A percentile compares a stretch with the other conserved stretches of the same genome.
phyloP scores from a whole-genome alignment of 345 rosid genomes.

The Populus tremula region DNA sequence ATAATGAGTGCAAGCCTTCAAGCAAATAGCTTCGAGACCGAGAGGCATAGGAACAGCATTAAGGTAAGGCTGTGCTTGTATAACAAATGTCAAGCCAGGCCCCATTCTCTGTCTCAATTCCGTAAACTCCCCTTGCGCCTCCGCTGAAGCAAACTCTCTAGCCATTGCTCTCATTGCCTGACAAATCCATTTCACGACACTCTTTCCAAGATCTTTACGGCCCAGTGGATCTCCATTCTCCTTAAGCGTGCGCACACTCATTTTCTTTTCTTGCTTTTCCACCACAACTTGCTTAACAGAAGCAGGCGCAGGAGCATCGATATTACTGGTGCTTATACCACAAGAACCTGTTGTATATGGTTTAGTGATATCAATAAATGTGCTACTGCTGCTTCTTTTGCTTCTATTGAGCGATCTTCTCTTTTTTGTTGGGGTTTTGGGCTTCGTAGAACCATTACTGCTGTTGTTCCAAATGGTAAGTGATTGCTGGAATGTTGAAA shows the following conservation, averaged over 20 bases:
- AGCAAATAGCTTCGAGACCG: slow-evolving; percentile 73
- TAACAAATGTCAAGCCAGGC: slow-evolving; percentile 88
- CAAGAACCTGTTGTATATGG: neutral
- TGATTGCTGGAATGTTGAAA: slow-evolving; percentile 11
- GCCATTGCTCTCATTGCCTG: slow-evolving; percentile 91
- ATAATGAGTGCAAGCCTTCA: slow-evolving; percentile 85
- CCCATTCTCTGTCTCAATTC: slow-evolving; percentile 71
- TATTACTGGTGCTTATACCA: neutral
- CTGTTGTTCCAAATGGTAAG: slow-evolving; percentile 28
- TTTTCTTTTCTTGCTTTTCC: slow-evolving; percentile 18
- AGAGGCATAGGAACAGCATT: slow-evolving; percentile 82
- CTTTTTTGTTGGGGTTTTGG: slow-evolving; percentile 33
- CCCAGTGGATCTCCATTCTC: slow-evolving; percentile 92
- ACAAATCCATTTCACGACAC: slow-evolving; percentile 73
- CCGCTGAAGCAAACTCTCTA: slow-evolving; percentile 63
- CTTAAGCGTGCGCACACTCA: slow-evolving; percentile 37
- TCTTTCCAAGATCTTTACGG: slow-evolving; percentile 67
- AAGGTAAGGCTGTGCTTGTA: slow-evolving; percentile 81
- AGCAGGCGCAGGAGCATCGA: too few relatives aligned
- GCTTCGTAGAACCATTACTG: slow-evolving; percentile 19
- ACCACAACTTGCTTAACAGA: slow-evolving; percentile 11
- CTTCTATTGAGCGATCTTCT: slow-evolving; percentile 38
- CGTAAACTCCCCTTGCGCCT: slow-evolving; percentile 69
- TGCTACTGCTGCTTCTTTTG: slow-evolving; percentile 24
- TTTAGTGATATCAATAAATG: neutral